phyloP scores from a whole-genome alignment of 1,284 basidiomycete species.

The Gymnopus androsaceus region DNA sequence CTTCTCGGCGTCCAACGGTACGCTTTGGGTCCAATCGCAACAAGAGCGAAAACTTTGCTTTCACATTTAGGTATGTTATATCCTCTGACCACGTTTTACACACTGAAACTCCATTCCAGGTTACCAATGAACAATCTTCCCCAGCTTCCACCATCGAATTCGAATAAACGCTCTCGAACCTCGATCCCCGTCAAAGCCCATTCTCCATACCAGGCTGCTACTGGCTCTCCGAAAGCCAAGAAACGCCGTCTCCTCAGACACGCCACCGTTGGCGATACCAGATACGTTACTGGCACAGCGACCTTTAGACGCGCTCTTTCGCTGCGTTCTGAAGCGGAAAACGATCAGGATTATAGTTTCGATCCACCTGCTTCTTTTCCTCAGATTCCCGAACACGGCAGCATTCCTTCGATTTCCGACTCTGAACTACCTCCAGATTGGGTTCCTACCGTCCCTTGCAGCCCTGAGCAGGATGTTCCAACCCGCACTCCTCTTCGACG shows the following conservation, averaged over 20 bases:
- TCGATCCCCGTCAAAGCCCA: not conserved
- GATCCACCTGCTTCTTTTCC: not conserved
- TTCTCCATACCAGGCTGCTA: not conserved
- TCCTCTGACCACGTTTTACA: not conserved
- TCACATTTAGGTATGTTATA: not conserved
- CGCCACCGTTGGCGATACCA: not conserved
- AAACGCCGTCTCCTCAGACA: not conserved
- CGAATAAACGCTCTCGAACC: slow-evolving; percentile 1
- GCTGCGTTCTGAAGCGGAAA: too few species aligned
- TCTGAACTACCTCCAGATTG: slow-evolving; percentile 1
- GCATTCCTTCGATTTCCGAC: not conserved
- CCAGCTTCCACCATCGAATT: not conserved
- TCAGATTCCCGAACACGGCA: not conserved
- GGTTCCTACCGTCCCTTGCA: slow-evolving; percentile 14
- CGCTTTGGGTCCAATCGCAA: too few species aligned
- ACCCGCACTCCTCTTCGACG: not conserved
- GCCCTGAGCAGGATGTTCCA: slow-evolving; percentile 2
- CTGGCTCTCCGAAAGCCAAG: not conserved
- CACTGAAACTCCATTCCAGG: not conserved
- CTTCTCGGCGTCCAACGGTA: too few species aligned
- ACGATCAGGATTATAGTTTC: too few species aligned
- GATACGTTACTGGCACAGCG: not conserved
- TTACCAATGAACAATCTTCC: not conserved
- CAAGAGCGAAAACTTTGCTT: not conserved
- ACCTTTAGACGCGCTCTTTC: slow-evolving; percentile 1